Conservation (phyloP, 805 yeast genomes). For the Saccharomycopsis lassenensis region DNA sequence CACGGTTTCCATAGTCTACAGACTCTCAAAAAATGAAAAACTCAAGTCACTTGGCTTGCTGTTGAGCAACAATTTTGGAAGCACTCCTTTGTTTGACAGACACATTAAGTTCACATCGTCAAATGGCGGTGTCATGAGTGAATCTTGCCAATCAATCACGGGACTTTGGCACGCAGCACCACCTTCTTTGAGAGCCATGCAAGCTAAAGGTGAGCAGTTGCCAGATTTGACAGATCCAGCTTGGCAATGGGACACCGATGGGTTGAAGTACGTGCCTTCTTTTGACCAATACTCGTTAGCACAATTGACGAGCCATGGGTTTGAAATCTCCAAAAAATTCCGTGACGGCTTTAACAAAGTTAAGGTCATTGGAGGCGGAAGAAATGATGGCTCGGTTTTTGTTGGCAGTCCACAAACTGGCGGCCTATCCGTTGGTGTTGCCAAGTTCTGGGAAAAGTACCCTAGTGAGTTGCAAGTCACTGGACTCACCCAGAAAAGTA, state of each 20-base stretch:
- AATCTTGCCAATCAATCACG: conserved; percentile 6
- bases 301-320: too few species aligned
- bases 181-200: not conserved
- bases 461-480: conserved; percentile 4
- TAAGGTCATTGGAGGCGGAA: too few species aligned
- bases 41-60: conserved; percentile 6
- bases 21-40: conserved; percentile 2
- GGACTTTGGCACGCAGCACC: conserved; percentile 8
- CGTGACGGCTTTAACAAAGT: too few species aligned
- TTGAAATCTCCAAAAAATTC: too few species aligned
- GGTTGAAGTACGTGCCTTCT: too few species aligned
- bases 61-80: not conserved
- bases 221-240: too few species aligned
- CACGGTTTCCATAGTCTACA: conserved; percentile 7
- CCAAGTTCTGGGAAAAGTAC: conserved; percentile 16
- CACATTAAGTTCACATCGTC: conserved; percentile 5
- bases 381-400: too few species aligned
- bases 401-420: too few species aligned
- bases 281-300: too few species aligned
- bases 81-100: conserved; percentile 8
- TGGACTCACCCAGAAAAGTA: not conserved
- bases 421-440: too few species aligned
- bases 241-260: too few species aligned
- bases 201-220: too few species aligned
- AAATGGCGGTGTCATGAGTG: conserved; percentile 6